Base-by-base conservation (phyloP, 2,329 filamentous ascomycete genomes). In the Polytolypa hystricis region DNA sequence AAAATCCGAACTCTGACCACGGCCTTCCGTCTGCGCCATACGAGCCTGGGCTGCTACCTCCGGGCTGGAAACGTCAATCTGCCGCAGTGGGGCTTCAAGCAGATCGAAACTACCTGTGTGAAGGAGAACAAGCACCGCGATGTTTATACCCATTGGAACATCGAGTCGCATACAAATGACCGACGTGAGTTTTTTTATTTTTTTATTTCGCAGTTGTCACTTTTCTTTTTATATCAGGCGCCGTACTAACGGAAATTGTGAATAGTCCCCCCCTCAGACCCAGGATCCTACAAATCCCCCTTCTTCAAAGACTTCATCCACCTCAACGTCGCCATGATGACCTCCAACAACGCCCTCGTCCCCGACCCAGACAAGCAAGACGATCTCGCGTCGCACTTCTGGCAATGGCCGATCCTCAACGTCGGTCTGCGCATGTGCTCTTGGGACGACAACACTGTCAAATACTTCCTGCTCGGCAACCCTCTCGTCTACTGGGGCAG, bases 311-410 rank as follows among this genome's bases (percentile, higher is more conserved):
- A 98, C 62, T 98, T 98, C 54, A 80, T 98, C 45, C 91, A 98
- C 60, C 69, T 96, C 43, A 98, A 98, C 58, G 91, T 98, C 43
- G 91, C 91, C 44, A 98, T 98, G 91, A 95, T 96, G 89, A 98
- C 91, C 3, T 96, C 91, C 26, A 98, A 98, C 73, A 98, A 98
- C 56, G 91, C 91, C 16, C 77, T 98, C 30, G 85, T 98, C 14
- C 91, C 91, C 3, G 91, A 98, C 54, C 89, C 91, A 4, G 91
- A 98, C 61, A 98, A 98, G 74, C 91, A 98, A 61, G 91, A 98
- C 54, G 91, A 98, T 54, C 76, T 98, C 32, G 91, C 91, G 20
- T 98, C 91, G 10, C 72, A 86, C 47, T 95, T 87, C 70, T 98
- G 91, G 91, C 87, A 98, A 65, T 98, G 91, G 91, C 91, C 91